Conservation (phyloP, 192 early-diverging fungal genomes). For the Thamnidium elegans region DNA sequence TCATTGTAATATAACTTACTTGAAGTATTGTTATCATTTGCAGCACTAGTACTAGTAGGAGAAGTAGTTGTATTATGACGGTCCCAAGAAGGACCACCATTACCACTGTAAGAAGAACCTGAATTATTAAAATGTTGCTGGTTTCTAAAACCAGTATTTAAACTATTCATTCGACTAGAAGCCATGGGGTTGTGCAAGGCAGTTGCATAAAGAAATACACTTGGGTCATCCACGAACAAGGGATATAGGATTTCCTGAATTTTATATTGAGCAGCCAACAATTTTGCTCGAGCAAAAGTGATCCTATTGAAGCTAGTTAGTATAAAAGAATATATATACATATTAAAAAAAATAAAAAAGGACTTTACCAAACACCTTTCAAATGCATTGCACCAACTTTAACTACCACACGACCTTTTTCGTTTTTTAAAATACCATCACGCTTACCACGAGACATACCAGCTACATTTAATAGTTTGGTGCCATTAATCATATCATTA, state of each 20-base stretch:
- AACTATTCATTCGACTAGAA: conserved; percentile 10
- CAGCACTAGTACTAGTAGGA: background rate
- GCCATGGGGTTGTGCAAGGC: conserved; percentile 8
- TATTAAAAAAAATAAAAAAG: background rate
- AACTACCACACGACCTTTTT: conserved; percentile 80
- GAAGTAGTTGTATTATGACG: background rate
- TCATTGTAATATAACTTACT: background rate
- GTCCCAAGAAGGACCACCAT: conserved; percentile 1
- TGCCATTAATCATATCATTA: conserved; percentile 85
- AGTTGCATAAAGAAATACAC: conserved; percentile 53
- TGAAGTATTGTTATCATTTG: background rate
- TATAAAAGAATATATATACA: too few relatives aligned
- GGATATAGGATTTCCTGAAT: conserved; percentile 72
- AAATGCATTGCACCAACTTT: conserved; percentile 86
- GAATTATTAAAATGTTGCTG: conserved; percentile 1
- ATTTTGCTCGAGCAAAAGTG: conserved; percentile 62
- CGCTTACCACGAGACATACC: conserved; percentile 86
- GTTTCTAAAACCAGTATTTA: conserved; percentile 3
- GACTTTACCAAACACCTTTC: conserved; percentile 78
- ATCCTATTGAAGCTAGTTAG: too few relatives aligned
- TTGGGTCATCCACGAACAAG: conserved; percentile 72
- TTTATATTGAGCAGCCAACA: conserved; percentile 68
- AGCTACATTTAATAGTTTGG: conserved; percentile 82
- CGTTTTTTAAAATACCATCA: conserved; percentile 84
- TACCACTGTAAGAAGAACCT: background rate